Evolutionary conservation across 2,329 filamentous ascomycete species (phyloP).

Genomic region (Xylariales sp.): DNA sequence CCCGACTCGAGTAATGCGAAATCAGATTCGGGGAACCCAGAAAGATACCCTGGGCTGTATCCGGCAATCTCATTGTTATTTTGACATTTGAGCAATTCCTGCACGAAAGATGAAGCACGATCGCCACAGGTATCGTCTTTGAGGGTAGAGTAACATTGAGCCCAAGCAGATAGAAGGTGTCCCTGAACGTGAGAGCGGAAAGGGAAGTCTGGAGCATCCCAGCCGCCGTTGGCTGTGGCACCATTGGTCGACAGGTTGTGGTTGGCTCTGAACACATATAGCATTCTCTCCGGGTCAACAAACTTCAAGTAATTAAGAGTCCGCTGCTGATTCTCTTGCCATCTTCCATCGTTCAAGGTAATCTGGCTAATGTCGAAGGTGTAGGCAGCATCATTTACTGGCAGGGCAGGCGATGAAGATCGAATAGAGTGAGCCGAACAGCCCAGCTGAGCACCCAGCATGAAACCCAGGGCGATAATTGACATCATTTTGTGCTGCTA

Average conservation of each 20-base stretch:
- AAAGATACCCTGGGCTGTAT: constrained; percentile 41
- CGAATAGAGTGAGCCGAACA: constrained; percentile 11
- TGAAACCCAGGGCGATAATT: not conserved
- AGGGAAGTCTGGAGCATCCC: constrained; percentile 50
- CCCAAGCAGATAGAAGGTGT: constrained; percentile 46
- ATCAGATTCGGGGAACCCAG: constrained; percentile 48
- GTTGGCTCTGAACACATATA: constrained; percentile 43
- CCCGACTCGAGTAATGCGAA: constrained; percentile 38
- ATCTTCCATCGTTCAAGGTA: constrained; percentile 32
- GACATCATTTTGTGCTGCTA: not conserved
- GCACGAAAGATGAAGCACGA: constrained; percentile 39
- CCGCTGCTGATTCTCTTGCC: constrained; percentile 39
- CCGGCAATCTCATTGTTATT: constrained; percentile 41
- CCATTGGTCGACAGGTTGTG: constrained; percentile 42
- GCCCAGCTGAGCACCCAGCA: not conserved
- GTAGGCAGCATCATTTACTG: constrained; percentile 27
- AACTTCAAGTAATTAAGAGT: constrained; percentile 41
- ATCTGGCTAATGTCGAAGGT: constrained; percentile 35
- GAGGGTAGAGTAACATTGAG: constrained; percentile 40
- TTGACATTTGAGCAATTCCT: constrained; percentile 46
- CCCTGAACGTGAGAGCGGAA: constrained; percentile 49
- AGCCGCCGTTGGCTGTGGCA: constrained; percentile 41
- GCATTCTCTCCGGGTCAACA: constrained; percentile 38
- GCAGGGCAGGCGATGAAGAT: constrained; percentile 17
- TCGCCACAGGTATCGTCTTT: constrained; percentile 37